These are phyloP conservation scores for Pseudonitzschia multistriata DNA, from an alignment of 108 stramenopile species.

Conservation along the genomic window DNA sequence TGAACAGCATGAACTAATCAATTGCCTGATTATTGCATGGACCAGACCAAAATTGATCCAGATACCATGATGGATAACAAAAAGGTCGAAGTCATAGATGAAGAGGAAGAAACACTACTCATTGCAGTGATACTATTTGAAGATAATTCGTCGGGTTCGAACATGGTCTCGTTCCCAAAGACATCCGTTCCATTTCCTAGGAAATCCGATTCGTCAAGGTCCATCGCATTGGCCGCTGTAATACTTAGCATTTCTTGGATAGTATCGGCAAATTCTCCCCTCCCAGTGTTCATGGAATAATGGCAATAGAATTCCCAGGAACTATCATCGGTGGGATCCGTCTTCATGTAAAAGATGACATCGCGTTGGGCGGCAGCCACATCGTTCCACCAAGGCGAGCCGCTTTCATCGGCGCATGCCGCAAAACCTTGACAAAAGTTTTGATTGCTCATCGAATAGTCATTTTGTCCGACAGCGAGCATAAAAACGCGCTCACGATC, in stretches of 20 bases:
- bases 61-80: too few species aligned
- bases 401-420: not conserved
- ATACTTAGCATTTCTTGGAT: slow-evolving; percentile 8
- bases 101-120: too few species aligned
- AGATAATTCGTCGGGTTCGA: not conserved
- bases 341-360: slow-evolving; percentile 6
- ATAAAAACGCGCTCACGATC: slow-evolving; percentile 9
- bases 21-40: too few species aligned
- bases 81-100: too few species aligned
- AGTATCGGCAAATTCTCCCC: slow-evolving; percentile 8
- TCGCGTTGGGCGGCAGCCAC: slow-evolving; percentile 11
- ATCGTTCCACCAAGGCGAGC: slow-evolving; percentile 5
- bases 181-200: not conserved
- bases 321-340: not conserved
- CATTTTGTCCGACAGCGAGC: slow-evolving; percentile 8
- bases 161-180: not conserved
- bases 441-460: not conserved
- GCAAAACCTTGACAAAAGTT: slow-evolving; percentile 20
- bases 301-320: slow-evolving; percentile 15
- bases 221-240: not conserved
- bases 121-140: too few species aligned
- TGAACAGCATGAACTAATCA: too few species aligned
- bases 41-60: too few species aligned
- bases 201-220: not conserved
- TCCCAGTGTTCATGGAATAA: slow-evolving; percentile 7